Percentiles rank a stretch among this genome's conserved stretches.
phyloP scores from a whole-genome alignment of 164 flowering plant species.

The Stephania japonica region DNA sequence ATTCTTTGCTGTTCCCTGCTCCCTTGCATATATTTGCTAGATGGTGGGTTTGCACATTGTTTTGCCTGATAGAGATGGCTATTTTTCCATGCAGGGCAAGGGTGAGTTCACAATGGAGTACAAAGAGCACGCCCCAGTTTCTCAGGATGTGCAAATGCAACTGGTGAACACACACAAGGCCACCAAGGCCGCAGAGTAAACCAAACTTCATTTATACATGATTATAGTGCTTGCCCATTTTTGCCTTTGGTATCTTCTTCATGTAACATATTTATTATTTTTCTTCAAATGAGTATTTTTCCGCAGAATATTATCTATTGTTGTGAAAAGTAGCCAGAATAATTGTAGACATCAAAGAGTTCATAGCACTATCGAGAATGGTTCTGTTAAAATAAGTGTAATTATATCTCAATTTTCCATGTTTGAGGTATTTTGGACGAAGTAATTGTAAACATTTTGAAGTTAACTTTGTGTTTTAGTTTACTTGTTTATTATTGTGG shows the following conservation, averaged over 20 bases:
- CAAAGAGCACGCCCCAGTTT: slow-evolving; percentile 76
- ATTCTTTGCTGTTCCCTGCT: background rate
- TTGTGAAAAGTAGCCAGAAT: too few species aligned
- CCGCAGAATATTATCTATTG: background rate
- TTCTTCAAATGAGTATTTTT: background rate
- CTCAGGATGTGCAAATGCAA: slow-evolving; percentile 83
- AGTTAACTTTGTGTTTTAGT: background rate
- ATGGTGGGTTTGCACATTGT: background rate
- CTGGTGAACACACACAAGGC: slow-evolving; percentile 57
- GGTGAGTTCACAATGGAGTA: slow-evolving; percentile 99
- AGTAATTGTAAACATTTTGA: background rate
- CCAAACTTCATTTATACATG: background rate
- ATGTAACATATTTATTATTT: slow-evolving; percentile 7
- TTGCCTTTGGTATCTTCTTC: background rate
- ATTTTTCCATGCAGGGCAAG: slow-evolving; percentile 62
- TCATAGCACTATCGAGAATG: background rate
- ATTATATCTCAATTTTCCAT: background rate
- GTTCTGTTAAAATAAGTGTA: background rate
- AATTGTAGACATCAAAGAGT: too few species aligned
- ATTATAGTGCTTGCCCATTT: background rate
- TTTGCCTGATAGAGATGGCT: background rate
- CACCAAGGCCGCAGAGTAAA: slow-evolving; percentile 21
- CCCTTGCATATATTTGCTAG: background rate
- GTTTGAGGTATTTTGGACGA: background rate
- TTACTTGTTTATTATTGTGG: background rate